Conservation (phyloP, 768 basidiomycete genomes). For the Lanmaoa pseudosensibilis region DNA sequence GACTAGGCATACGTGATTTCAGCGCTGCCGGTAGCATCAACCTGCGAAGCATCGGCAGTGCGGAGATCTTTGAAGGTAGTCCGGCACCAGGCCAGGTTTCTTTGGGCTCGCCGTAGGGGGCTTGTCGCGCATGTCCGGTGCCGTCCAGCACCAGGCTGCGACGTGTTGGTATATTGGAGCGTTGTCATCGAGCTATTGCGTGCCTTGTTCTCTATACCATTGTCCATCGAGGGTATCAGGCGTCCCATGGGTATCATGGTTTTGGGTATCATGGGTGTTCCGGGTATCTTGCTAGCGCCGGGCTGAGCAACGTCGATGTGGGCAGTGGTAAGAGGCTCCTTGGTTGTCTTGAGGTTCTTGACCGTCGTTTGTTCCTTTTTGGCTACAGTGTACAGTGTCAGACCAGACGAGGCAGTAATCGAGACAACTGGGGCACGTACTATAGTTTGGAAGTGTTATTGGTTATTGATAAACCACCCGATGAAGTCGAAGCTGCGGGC, state of each 20-base stretch:
- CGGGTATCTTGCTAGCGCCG: conserved; percentile 7
- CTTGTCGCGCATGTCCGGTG: neutral
- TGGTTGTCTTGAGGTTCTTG: neutral
- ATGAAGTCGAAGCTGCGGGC: neutral
- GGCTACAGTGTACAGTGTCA: neutral
- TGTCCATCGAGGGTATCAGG: neutral
- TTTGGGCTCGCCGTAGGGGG: neutral
- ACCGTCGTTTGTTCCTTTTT: neutral
- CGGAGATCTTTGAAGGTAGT: too few species aligned
- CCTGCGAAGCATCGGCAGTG: too few species aligned
- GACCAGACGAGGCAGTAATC: neutral
- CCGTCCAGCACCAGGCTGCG: neutral
- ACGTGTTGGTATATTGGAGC: neutral
- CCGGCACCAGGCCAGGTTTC: neutral
- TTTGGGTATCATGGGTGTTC: conserved; percentile 6
- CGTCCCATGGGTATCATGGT: conserved; percentile 3
- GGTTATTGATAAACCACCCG: neutral
- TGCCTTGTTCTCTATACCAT: conserved; percentile 12
- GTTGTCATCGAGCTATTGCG: neutral
- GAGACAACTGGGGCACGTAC: conserved; percentile 4
- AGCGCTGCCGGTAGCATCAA: too few species aligned
- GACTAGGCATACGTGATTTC: too few species aligned
- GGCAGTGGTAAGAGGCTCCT: neutral
- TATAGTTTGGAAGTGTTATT: neutral
- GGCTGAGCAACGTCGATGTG: conserved; percentile 1